Base-by-base conservation (phyloP, 192 early-diverging fungal species). In the Entomortierella beljakovae region DNA sequence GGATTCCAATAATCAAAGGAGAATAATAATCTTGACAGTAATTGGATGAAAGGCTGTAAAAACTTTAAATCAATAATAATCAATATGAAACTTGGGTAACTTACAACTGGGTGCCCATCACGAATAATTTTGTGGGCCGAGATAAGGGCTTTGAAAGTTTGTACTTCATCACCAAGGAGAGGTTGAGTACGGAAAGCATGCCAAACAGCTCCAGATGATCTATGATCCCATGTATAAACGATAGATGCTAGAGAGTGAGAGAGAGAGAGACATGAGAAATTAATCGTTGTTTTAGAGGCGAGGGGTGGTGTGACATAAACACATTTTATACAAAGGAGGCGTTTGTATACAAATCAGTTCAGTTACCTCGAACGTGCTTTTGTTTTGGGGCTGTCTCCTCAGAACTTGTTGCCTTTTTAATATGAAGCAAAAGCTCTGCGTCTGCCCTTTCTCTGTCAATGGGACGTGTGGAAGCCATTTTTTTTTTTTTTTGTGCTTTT, bases 371-470 rank as follows among this genome's bases (percentile, higher is more conserved):
- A 34, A 97, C 97, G 84, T 99, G 98, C 85, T 98, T 99, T 81
- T 97, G 96, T 81, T 99, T 99, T 61, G 97, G 97, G 2, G 97
- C 93, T 25, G 92, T 90, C 74, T 99, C 97, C 35, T 97, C 96
- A 35, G 84, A 64, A 53, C 89, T 91, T 11, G 94, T 91, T 18
- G 96, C 97, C 82, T 99, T 99, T 68, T 92, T 93, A 61, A 98
- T 95, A 71, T 92, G 89, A n/a, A 85, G 86, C 54, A 92, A 86
- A 31, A 99, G 88, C 50, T 97, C 94, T 49, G 92, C 82, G 70
- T 98, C 97, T 53, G 91, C 92, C 86, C 92, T 94, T 63, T 86
- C 88, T 33, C 86, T 81, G 82, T 88, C 87, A 35, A 86, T 83
- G 29, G 86, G 72, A 59, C 92, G 88, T 37, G 89, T 46, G 43